Percentiles rank a stretch among this genome's conserved stretches.
Evolutionary conservation across 495 filamentous ascomycete species (phyloP).

Genomic region (Neurospora sp.): DNA sequence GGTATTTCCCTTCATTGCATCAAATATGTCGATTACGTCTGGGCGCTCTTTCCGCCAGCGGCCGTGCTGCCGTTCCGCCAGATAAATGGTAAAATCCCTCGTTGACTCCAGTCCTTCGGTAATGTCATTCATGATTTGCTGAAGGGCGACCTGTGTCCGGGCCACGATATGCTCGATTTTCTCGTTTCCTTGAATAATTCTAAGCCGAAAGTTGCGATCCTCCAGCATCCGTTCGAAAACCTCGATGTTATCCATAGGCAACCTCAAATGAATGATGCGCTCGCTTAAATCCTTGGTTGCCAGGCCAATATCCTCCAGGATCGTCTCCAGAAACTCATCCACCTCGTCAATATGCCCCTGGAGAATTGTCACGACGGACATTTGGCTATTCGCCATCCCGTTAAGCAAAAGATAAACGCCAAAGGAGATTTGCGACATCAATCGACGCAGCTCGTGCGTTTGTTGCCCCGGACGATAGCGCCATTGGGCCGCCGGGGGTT

Average conservation of each 20-base stretch:
- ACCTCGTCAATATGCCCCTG: conserved; percentile 89
- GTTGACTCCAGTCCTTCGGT: conserved; percentile 67
- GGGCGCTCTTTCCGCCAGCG: conserved; percentile 42
- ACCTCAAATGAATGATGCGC: conserved; percentile 62
- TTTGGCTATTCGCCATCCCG: conserved; percentile 75
- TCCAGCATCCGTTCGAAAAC: conserved; percentile 85
- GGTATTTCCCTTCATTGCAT: conserved; percentile 74
- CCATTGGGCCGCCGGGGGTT: conserved; percentile 62
- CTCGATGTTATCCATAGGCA: conserved; percentile 74
- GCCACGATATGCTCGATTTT: conserved; percentile 83
- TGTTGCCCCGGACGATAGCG: conserved; percentile 51
- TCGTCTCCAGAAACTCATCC: conserved; percentile 78
- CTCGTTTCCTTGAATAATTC: conserved; percentile 79
- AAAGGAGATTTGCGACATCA: conserved; percentile 87
- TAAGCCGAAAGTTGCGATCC: conserved; percentile 66
- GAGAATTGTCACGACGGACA: conserved; percentile 78
- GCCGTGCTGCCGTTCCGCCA: conserved; percentile 50
- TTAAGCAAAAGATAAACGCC: conserved; percentile 84
- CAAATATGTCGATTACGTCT: conserved; percentile 54
- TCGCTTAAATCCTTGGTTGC: conserved; percentile 66
- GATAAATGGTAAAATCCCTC: conserved; percentile 64
- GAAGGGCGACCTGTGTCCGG: conserved; percentile 62
- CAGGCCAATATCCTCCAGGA: conserved; percentile 76
- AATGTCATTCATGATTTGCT: conserved; percentile 68
- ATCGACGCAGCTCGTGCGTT: conserved; percentile 81